A percentile compares a stretch with the other conserved stretches of the same genome.
Evolutionary conservation across 1,139 yeast genomes (phyloP).

Genomic region (Hyphopichia khmerensis): DNA sequence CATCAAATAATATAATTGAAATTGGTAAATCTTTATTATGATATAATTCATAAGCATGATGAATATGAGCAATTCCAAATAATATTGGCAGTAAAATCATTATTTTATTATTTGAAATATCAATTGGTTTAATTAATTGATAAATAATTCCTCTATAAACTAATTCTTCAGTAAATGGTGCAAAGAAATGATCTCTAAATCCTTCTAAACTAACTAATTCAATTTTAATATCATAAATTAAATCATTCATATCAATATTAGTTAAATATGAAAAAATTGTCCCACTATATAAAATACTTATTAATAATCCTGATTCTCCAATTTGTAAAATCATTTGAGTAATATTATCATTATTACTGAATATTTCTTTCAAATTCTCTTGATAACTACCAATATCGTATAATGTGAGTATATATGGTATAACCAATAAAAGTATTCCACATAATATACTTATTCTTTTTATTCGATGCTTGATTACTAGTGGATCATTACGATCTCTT

Average conservation of each 20-base stretch:
- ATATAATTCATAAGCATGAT: constrained; percentile 69
- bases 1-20: constrained; percentile 35
- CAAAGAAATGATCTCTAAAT: constrained; percentile 66
- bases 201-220: constrained; percentile 45
- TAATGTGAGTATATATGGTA: constrained; percentile 17
- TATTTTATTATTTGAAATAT: constrained; percentile 17
- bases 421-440: constrained; percentile 22
- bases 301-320: constrained; percentile 14
- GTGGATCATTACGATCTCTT: constrained; percentile 47
- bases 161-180: constrained; percentile 87
- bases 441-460: constrained; percentile 35
- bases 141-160: constrained; percentile 68
- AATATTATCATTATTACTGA: background rate
- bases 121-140: constrained; percentile 34
- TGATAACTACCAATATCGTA: background rate
- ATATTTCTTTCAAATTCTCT: background rate
- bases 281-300: constrained; percentile 53
- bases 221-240: constrained; percentile 14
- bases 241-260: constrained; percentile 8
- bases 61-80: constrained; percentile 91
- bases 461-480: constrained; percentile 36
- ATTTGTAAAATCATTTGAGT: background rate
- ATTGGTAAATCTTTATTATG: constrained; percentile 22
- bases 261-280: constrained; percentile 48
- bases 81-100: constrained; percentile 59